Evolutionary conservation across 306 rosid species (phyloP).

Genomic region (Adenanthera pavonina): DNA sequence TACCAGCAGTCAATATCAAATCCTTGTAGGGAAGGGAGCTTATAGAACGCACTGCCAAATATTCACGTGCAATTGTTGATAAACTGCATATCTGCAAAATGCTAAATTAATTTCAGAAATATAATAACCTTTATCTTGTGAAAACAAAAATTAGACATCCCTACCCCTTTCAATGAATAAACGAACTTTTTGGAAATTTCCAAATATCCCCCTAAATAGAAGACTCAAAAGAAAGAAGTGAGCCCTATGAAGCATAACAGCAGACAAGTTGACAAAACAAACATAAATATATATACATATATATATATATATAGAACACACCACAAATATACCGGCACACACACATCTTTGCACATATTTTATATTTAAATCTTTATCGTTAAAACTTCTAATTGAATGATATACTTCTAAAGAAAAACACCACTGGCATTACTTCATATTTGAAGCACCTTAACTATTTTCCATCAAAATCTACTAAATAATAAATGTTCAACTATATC

Average conservation of each 20-base stretch:
- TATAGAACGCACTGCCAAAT: constrained; percentile 70
- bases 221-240: no score
- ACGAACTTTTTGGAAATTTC: not conserved
- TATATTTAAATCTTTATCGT: no score
- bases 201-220: not conserved
- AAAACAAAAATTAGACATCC: constrained; percentile 14
- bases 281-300: no score
- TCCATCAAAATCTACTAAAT: not conserved
- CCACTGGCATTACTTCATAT: no score
- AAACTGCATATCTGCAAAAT: constrained; percentile 82
- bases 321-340: no score
- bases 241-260: no score
- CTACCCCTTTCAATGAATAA: not conserved
- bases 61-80: constrained; percentile 89
- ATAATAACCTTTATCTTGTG: constrained; percentile 27
- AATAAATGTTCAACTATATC: no score
- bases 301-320: no score
- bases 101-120: constrained; percentile 7
- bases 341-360: no score
- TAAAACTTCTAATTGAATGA: no score
- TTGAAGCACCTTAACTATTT: not conserved
- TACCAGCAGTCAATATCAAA: constrained; percentile 69
- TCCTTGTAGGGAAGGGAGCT: constrained; percentile 78
- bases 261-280: no score
- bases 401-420: no score